Evolutionary conservation across 495 filamentous ascomycete species (phyloP), one percentile per base, ranked within the genome.

Genomic region (Chaetomidium leptoderma): DNA sequence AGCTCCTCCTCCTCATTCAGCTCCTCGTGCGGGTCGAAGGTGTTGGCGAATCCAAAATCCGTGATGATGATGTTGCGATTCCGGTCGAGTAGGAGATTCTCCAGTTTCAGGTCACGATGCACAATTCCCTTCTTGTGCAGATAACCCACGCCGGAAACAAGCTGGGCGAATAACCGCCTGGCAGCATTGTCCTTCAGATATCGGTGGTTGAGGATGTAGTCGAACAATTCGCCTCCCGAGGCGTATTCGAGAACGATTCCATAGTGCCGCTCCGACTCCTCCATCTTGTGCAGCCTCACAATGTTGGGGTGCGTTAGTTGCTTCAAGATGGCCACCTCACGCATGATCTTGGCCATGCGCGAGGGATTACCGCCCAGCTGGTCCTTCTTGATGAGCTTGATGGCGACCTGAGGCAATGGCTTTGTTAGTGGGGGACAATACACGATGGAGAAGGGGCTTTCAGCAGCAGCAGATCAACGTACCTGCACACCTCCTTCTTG

Each of bases 41-140:
- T 97, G 70, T 99, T 99, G 46, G 93, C 93, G 72, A 99, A 99
- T 4, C 93, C 93, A 70, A 99, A 99, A 73, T 99, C 93, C 0
- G 93, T 97, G 70, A 99, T 97, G 75, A 99, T 97, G 68, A 99
- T 97, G 73, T 99, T 99, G 43, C 89, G 84, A 64, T 99, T 96
- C 19, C 93, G 83, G 73, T 99, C 93, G 47, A 99, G 83, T 19
- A 99, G 78, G 66, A 99, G 71, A 70, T 99, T 99, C 73, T 99
- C 93, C 58, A 99, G 78, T 72, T 99, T 99, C 52, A 99, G 77
- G 74, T 99, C 93, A 65, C 93, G 87, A 66, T 99, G 93, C 23
- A 99, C 92, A 67, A 99, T 99, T 40, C 93, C 93, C 71, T 97
- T 99, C 72, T 97, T 97, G 73, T 99, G 93, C 57, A 99, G 78